phyloP scores from a whole-genome alignment of 1,284 basidiomycete species.

The Ceratorhiza oryzae-sativae region DNA sequence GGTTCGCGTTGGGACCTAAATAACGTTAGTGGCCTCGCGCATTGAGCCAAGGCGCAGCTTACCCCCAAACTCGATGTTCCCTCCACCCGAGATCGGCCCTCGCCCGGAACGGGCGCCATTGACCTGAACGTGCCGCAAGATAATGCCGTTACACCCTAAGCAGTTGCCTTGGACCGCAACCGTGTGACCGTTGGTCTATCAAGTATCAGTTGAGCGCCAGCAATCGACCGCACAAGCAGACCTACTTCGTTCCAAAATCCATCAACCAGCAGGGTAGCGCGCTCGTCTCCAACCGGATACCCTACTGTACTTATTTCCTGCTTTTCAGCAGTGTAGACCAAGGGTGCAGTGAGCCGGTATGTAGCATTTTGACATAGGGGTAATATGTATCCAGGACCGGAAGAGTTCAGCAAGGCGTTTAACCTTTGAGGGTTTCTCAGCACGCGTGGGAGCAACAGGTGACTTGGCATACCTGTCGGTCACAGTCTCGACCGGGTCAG shows the following conservation, averaged over 20 bases:
- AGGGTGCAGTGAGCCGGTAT: conserved; percentile 52
- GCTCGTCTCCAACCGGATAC: conserved; percentile 52
- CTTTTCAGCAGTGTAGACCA: conserved; percentile 55
- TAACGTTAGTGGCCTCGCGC: conserved; percentile 47
- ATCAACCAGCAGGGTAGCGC: conserved; percentile 52
- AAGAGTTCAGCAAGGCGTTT: conserved; percentile 31
- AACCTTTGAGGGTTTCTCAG: not conserved
- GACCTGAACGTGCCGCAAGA: conserved; percentile 48
- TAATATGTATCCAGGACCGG: conserved; percentile 53
- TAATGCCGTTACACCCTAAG: conserved; percentile 43
- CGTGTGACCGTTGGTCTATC: conserved; percentile 42
- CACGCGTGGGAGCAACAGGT: not conserved
- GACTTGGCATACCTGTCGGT: conserved; percentile 35
- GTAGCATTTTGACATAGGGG: conserved; percentile 53
- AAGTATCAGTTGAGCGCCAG: conserved; percentile 46
- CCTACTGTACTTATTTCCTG: conserved; percentile 57
- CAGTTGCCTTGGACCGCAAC: conserved; percentile 46
- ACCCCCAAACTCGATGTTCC: conserved; percentile 39
- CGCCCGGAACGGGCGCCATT: conserved; percentile 51
- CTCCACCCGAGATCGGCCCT: conserved; percentile 46
- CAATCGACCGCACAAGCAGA: conserved; percentile 40
- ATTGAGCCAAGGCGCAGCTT: not conserved
- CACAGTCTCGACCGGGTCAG: conserved; percentile 40
- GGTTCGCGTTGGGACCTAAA: conserved; percentile 50
- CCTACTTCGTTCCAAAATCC: conserved; percentile 42